Evolutionary conservation across 2,329 filamentous ascomycete species (phyloP), one percentile per base, ranked within the genome.

Genomic region (Leptographium procerum): DNA sequence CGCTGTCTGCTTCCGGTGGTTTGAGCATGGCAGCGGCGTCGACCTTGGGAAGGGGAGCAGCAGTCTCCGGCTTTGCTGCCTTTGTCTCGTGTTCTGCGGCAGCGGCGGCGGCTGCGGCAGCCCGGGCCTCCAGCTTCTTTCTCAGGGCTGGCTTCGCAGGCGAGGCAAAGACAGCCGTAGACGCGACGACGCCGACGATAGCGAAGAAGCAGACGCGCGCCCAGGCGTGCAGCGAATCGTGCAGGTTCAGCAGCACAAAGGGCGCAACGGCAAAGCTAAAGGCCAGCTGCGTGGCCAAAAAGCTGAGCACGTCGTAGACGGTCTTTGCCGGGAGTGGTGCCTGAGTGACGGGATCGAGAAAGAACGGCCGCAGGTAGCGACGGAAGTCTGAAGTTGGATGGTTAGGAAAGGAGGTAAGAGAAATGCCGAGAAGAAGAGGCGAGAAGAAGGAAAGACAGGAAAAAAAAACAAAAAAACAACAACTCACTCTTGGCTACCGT

Each of bases 381-480:
- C 94, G 91, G 71, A 87, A 89, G 69, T 96, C 91, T 96, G 61
- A n/a, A n/a, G n/a, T n/a, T n/a, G n/a, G n/a, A n/a, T n/a, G n/a
- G n/a, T n/a, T n/a, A n/a, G n/a, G n/a, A n/a, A n/a, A n/a, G 51
- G 65, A 60, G 36, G 54, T 58, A 55, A 55, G 52, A 16, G n/a
- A n/a, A n/a, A n/a, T n/a, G n/a, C n/a, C n/a, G n/a, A 31, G 5
- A 28, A 52, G 31, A 24, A 48, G 31, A 31, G 33, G 48, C 13
- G 10, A 48, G n/a, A 14, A n/a, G 36, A 26, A 53, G 43, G 6
- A 19, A 19, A 13, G 56, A 28, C 50, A 28, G 14, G 11, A 53
- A n/a, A 28, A 50, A 33, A 16, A 14, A 47, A n/a, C 5, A 24
- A 16, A 33, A 4, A 14, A 11, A 7, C 34, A 28, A 33, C 34